Evolutionary conservation across 441 rosid genomes (phyloP).

Genomic region (Adansonia grandidieri): DNA sequence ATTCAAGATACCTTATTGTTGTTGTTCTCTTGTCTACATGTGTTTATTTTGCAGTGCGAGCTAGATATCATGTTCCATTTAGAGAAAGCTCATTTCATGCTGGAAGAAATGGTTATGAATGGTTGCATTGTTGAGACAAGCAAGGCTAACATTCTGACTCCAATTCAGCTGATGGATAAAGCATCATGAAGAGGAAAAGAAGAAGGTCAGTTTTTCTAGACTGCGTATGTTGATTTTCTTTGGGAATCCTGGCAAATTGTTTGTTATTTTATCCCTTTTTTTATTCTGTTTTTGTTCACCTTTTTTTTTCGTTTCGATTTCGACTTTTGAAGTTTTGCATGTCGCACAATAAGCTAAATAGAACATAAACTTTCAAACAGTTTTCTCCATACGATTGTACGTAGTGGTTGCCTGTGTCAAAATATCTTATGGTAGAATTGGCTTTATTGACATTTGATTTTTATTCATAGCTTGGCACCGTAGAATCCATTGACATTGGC

Average conservation of each 20-base stretch:
- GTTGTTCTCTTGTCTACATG: not conserved
- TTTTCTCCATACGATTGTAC: no score
- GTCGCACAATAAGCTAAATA: no score
- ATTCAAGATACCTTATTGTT: not conserved
- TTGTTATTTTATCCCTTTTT: slow-evolving; percentile 14
- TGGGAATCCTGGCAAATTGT: slow-evolving; percentile 2
- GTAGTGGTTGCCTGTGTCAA: no score
- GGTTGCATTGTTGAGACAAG: slow-evolving; percentile 92
- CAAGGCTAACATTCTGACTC: slow-evolving; percentile 75
- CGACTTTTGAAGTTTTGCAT: not conserved
- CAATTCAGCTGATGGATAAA: slow-evolving; percentile 87
- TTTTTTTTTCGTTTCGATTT: not conserved
- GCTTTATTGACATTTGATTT: not conserved
- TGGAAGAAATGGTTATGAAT: slow-evolving; percentile 95
- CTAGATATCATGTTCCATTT: slow-evolving; percentile 96
- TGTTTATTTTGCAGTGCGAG: slow-evolving; percentile 62
- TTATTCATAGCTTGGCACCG: not conserved
- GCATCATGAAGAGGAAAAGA: slow-evolving; percentile 34
- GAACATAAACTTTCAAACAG: no score
- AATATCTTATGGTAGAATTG: not conserved
- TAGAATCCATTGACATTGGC: not conserved
- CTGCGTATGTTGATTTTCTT: not conserved
- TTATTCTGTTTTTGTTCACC: slow-evolving; percentile 1
- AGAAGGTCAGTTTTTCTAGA: not conserved
- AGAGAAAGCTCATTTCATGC: slow-evolving; percentile 98